Base-by-base conservation (phyloP, 2,329 filamentous ascomycete genomes). In the Ceratocystis colombiana region DNA sequence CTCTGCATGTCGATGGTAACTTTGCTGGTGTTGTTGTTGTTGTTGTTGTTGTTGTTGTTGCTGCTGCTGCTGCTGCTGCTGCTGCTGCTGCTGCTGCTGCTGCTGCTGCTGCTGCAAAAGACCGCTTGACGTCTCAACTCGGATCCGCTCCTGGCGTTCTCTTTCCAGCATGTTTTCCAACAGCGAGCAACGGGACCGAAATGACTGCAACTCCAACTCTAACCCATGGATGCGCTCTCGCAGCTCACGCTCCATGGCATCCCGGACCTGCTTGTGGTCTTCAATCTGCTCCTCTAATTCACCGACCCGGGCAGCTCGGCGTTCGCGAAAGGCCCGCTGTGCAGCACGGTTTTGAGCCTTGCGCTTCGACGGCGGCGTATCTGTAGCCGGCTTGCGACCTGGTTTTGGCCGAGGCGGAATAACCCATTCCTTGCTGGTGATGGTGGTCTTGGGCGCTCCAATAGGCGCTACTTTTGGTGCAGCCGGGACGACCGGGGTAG, bases 331-430 rank as follows among this genome's bases (percentile, higher is more conserved):
- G 0, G 89, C 90, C 67, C 93, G 82, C 77, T 97, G 93, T 2
- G 93, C 93, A 61, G 90, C 89, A 68, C 94, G 84, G 75, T 97
- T 97, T 77, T 97, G 94, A 1, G 90, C 89, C 79, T 96, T 95
- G 70, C 94, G 85, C 78, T 96, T 96, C 55, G 91, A 96, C 1
- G 89, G 89, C 15, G 92, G 91, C 64, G 92, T 95, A 73, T 96
- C 92, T 45, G 90, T 95, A 61, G 90, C 90, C 2, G 93, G 92
- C 80, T 97, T 97, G 71, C 93, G 86, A 62, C 93, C 93, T 25
- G 94, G 93, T 79, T 92, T 93, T 61, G 89, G 89, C 68, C 89
- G 83, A 33, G 89, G 89, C 28, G 89, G 89, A 57, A 94, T 86
- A 28, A 93, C 82, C 89, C 89, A 94, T 84, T 93, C 88, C 75